Base-by-base conservation (phyloP, 2,329 filamentous ascomycete genomes). In the Fusarium xylarioides region DNA sequence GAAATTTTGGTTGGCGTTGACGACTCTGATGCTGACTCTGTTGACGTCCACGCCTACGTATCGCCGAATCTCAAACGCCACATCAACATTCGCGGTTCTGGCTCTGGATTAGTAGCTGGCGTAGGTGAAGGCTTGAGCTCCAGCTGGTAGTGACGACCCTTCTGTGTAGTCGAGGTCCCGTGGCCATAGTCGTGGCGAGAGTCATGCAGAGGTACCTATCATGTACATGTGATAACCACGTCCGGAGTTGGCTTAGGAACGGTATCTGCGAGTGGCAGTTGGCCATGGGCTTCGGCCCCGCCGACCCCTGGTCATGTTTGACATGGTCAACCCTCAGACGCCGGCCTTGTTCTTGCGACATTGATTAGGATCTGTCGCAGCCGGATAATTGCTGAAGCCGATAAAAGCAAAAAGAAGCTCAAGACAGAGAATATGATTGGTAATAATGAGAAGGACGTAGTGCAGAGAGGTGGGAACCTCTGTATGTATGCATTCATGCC, bases 231-330 rank as follows among this genome's bases (percentile, higher is more conserved):
- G 76, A 78, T 78, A 68, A 70, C 63, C 60, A 74, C 66, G 47
- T 74, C 76, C 76, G 76, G 76, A 78, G 74, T 78, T 78, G 76
- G 76, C 52, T 74, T 78, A 76, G 76, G 63, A 63, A 73, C 60
- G 74, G 76, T 65, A 64, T 63, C 55, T 64, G 67, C 67, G 70
- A 68, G 77, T 78, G 77, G 77, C 77, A 78, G 77, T 78, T 78
- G 73, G 75, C 75, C 74, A 78, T 74, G 47, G 65, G 62, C 60
- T 65, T 78, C 76, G 76, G 77, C 71, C 73, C 75, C 74, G 73
- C 76, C 77, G 77, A 78, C 71, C 57, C 57, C 67, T 69, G 70
- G 70, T 63, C 34, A 40, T 61, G 55, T 57, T 68, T 71, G 63
- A 74, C 63, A 72, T 74, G 67, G 56, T 54, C 71, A 47, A 74